Evolutionary conservation across 2,329 filamentous ascomycete species (phyloP).

Genomic region (Verruconis gallopava): DNA sequence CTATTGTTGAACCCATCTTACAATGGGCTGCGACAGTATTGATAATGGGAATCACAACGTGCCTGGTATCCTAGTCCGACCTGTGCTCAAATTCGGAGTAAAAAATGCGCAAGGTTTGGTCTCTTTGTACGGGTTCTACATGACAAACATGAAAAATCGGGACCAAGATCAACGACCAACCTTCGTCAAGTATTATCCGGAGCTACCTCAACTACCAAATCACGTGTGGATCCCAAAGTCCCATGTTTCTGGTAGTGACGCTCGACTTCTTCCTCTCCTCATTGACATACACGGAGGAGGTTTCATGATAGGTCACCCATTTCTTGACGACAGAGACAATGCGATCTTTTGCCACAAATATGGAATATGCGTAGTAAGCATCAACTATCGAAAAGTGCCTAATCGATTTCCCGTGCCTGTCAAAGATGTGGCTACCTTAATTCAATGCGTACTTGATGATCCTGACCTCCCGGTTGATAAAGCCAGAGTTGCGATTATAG

Average conservation of each 20-base stretch:
- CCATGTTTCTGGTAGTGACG: background rate
- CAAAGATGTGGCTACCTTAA: slow-evolving; percentile 34
- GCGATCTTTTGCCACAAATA: slow-evolving; percentile 28
- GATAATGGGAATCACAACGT: too few species aligned
- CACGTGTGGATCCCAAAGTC: background rate
- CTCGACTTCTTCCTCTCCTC: slow-evolving; percentile 25
- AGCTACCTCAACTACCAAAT: background rate
- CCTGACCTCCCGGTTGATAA: slow-evolving; percentile 33
- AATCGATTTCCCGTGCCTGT: slow-evolving; percentile 32
- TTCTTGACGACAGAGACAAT: slow-evolving; percentile 37
- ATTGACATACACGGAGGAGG: slow-evolving; percentile 42
- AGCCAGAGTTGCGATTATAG: slow-evolving; percentile 29
- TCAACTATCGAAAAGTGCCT: slow-evolving; percentile 38
- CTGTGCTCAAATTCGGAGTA: background rate
- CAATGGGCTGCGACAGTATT: too few species aligned
- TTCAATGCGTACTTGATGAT: slow-evolving; percentile 31
- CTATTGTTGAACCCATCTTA: too few species aligned
- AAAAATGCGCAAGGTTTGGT: background rate
- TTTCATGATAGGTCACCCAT: slow-evolving; percentile 32
- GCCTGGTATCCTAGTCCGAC: background rate
- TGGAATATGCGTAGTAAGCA: slow-evolving; percentile 32
- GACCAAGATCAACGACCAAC: background rate
- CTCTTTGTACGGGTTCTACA: background rate
- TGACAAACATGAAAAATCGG: background rate
- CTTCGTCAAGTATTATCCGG: background rate